Percentiles rank a stretch among this genome's conserved stretches.
Conservation (phyloP, 768 basidiomycete species). For the Gelatoporia subvermispora region DNA sequence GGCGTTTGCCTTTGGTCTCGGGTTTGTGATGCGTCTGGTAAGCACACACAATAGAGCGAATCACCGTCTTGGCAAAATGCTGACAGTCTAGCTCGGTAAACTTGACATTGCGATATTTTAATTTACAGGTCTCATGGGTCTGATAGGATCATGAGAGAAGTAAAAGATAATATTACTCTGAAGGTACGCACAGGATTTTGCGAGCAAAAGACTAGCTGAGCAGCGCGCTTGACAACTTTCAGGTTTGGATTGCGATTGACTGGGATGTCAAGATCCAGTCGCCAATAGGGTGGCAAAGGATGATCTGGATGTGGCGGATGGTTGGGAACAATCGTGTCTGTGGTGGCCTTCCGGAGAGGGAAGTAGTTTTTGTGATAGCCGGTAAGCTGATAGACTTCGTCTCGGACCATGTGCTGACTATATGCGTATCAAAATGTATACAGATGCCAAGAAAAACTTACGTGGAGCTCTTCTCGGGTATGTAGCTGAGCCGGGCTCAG, state of each 20-base stretch:
- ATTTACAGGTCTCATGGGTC: not conserved
- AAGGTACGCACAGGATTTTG: not conserved
- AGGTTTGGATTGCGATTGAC: not conserved
- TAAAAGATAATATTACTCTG: not conserved
- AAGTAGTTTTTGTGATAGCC: too few relatives aligned
- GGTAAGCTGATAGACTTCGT: too few relatives aligned
- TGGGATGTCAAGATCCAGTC: not conserved
- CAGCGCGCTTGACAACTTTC: not conserved
- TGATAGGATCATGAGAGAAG: not conserved
- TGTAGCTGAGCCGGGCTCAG: not conserved
- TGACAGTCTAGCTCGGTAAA: not conserved
- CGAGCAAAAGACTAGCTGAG: not conserved
- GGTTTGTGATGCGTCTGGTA: not conserved
- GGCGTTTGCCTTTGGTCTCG: not conserved
- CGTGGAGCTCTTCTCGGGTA: not conserved
- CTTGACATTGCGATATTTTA: not conserved
- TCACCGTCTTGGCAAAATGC: not conserved
- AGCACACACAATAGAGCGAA: not conserved
- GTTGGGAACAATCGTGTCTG: not conserved
- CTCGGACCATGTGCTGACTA: not conserved
- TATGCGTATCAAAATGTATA: not conserved
- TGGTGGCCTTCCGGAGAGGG: not conserved
- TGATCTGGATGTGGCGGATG: not conserved
- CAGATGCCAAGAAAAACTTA: not conserved
- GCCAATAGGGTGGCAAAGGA: not conserved